Evolutionary conservation across 106 monocot species (phyloP).

Genomic region (Platanthera zijinensis): DNA sequence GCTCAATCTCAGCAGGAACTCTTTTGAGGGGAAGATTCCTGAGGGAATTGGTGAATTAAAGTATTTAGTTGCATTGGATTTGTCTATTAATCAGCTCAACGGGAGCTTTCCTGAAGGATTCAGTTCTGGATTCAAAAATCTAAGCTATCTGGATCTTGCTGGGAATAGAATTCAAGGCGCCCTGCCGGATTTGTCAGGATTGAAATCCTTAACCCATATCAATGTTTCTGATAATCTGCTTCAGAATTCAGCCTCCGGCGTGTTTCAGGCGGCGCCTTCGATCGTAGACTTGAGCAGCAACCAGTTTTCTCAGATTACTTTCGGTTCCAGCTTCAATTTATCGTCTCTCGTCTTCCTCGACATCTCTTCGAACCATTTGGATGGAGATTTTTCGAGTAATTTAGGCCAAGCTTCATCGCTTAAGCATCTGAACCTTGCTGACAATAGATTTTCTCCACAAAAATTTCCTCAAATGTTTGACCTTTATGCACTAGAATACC

Average conservation of each 20-base stretch:
- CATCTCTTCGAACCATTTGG: slow-evolving; percentile 52
- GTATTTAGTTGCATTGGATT: slow-evolving; percentile 28
- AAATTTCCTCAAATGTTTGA: slow-evolving; percentile 33
- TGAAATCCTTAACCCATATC: slow-evolving; percentile 9
- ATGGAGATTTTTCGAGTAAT: slow-evolving; percentile 32
- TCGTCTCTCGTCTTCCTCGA: slow-evolving; percentile 51
- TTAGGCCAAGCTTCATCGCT: slow-evolving; percentile 28
- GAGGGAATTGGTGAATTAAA: slow-evolving; percentile 37
- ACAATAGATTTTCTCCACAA: slow-evolving; percentile 51
- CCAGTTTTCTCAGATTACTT: slow-evolving; percentile 47
- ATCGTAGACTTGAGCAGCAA: slow-evolving; percentile 70
- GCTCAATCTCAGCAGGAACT: slow-evolving; percentile 46
- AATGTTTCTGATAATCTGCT: slow-evolving; percentile 66
- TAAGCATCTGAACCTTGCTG: slow-evolving; percentile 68
- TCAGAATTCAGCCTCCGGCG: slow-evolving; percentile 25
- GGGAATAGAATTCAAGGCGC: slow-evolving; percentile 39
- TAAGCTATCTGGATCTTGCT: slow-evolving; percentile 34
- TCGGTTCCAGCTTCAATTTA: slow-evolving; percentile 27
- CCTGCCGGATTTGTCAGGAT: slow-evolving; percentile 38
- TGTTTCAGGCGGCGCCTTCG: slow-evolving; percentile 26
- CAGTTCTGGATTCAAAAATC: slow-evolving; percentile 18
- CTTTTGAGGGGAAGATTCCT: slow-evolving; percentile 43
- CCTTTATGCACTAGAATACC: slow-evolving; percentile 37
- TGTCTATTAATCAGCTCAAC: slow-evolving; percentile 35
- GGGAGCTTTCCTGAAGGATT: slow-evolving; percentile 44